Evolutionary conservation across 306 rosid genomes (phyloP).

Genomic region (Neltuma alba): DNA sequence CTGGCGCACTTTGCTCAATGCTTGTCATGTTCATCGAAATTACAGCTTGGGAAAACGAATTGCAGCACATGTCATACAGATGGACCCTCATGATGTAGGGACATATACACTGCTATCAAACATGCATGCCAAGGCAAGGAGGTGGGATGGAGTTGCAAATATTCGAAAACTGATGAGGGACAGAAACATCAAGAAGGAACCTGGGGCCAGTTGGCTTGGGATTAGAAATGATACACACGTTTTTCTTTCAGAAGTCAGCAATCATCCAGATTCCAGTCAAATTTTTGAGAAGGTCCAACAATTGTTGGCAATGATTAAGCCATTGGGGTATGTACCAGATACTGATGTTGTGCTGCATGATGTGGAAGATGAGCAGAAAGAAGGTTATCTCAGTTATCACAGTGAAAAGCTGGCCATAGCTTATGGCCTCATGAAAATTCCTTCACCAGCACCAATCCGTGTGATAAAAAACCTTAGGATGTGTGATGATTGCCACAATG

Average conservation of each 20-base stretch:
- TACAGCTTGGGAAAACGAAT: conserved; percentile 61
- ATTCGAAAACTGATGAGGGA: conserved; percentile 79
- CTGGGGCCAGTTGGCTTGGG: conserved; percentile 87
- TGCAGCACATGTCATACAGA: conserved; percentile 65
- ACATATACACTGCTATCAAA: conserved; percentile 77
- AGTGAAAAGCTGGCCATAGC: conserved; percentile 88
- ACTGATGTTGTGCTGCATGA: conserved; percentile 60
- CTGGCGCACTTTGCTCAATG: conserved; percentile 84
- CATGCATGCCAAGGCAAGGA: conserved; percentile 63
- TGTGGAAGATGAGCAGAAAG: conserved; percentile 80
- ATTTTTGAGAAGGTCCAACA: conserved; percentile 66
- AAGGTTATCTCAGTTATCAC: conserved; percentile 71
- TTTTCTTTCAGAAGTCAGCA: conserved; percentile 65
- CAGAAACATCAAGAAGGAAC: conserved; percentile 81
- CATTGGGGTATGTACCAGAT: conserved; percentile 67
- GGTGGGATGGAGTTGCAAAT: conserved; percentile 69
- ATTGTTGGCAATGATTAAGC: conserved; percentile 63
- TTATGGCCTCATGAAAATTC: conserved; percentile 66
- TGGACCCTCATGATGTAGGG: conserved; percentile 81
- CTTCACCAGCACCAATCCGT: conserved; percentile 69
- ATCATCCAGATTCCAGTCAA: conserved; percentile 66
- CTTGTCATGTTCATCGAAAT: conserved; percentile 75
- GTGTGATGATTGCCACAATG: conserved; percentile 85
- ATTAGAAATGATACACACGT: conserved; percentile 60
- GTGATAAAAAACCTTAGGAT: conserved; percentile 77